These are phyloP conservation scores for Diaporthe humulicola DNA, from an alignment of 2,329 filamentous ascomycete genomes.

Conservation along the genomic window DNA sequence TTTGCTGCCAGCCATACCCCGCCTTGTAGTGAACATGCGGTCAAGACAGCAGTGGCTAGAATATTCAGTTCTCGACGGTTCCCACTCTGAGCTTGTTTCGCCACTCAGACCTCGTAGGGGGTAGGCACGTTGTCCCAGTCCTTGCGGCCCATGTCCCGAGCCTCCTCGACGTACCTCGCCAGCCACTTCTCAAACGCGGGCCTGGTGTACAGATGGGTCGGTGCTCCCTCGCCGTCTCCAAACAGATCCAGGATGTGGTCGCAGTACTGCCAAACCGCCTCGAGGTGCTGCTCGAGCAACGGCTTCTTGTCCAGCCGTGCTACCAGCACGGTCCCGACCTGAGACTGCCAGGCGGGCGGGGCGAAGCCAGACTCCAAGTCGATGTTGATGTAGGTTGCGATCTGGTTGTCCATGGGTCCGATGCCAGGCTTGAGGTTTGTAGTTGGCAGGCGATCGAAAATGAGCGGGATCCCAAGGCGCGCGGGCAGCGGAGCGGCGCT, in stretches of 20 bases:
- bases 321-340: background rate
- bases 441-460: background rate
- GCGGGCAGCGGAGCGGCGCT: background rate
- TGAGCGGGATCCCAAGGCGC: background rate
- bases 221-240: background rate
- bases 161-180: background rate
- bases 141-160: background rate
- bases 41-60: background rate
- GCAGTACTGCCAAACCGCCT: slow-evolving; percentile 16
- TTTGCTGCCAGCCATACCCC: background rate
- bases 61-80: background rate
- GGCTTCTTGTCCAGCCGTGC: slow-evolving; percentile 8
- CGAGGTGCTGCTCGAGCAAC: background rate
- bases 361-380: background rate
- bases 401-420: slow-evolving; percentile 25
- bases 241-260: background rate
- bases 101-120: background rate
- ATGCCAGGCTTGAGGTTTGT: background rate
- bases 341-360: background rate
- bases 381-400: slow-evolving; percentile 12
- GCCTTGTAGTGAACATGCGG: too few species aligned
- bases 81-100: background rate
- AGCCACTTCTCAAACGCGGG: slow-evolving; percentile 19
- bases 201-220: background rate
- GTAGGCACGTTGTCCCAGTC: background rate